Evolutionary conservation across 1,284 basidiomycete genomes (phyloP).

Genomic region (Ganoderma lucidum): DNA sequence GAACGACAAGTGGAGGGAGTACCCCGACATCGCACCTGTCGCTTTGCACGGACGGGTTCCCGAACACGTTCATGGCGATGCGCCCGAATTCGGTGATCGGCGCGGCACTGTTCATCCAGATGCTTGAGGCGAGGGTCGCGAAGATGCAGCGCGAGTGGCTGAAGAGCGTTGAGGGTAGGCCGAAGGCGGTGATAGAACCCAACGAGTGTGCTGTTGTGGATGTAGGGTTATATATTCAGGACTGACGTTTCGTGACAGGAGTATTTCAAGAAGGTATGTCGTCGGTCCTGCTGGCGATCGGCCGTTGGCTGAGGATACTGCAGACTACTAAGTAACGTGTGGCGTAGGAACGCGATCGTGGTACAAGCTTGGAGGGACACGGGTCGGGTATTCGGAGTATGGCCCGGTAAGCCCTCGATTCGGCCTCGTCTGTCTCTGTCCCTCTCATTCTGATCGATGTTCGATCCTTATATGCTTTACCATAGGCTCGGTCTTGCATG

Average conservation of each 20-base stretch:
- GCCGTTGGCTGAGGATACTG: neutral
- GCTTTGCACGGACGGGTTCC: conserved; percentile 64
- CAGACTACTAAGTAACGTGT: neutral
- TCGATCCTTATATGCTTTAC: neutral
- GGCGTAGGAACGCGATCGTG: neutral
- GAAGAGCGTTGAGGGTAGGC: conserved; percentile 52
- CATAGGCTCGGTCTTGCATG: neutral
- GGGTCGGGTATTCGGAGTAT: neutral
- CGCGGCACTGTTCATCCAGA: conserved; percentile 57
- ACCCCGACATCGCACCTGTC: conserved; percentile 64
- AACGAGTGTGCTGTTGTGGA: conserved; percentile 9
- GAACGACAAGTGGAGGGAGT: conserved; percentile 57
- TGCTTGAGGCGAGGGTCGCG: conserved; percentile 61
- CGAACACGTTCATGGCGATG: conserved; percentile 64
- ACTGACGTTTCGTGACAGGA: neutral
- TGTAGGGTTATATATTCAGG: no score
- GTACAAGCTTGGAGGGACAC: neutral
- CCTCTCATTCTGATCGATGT: neutral
- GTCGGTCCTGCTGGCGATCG: neutral
- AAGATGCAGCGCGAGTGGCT: conserved; percentile 68
- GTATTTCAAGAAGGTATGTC: conserved; percentile 20
- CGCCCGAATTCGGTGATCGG: conserved; percentile 66
- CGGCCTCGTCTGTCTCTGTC: no score
- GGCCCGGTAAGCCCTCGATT: neutral
- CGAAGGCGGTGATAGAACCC: conserved; percentile 10